Evolutionary conservation across 2,329 filamentous ascomycete species (phyloP), one percentile per base, ranked within the genome.

Genomic region (Xylaria sp.): DNA sequence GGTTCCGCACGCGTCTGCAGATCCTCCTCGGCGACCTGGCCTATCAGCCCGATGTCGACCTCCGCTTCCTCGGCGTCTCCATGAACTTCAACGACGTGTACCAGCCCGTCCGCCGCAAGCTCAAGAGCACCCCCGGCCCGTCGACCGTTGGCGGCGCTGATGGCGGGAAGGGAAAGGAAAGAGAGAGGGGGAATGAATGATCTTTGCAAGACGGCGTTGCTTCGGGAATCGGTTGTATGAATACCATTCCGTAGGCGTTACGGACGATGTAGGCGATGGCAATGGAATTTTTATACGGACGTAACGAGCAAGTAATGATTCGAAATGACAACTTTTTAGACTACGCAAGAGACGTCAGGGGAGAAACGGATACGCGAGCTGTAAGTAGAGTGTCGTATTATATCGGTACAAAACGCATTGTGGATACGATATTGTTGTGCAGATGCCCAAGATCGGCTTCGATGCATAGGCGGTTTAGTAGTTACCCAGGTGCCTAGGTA

Each of bases 21-120:
- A 82, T 93, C 40, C 79, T 99, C 56, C 81, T 99, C 3, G 93
- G 95, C 13, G 96, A 99, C 75, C 77, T 99, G 65, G 90, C 92
- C 8, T 94, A 96, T 77, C 94, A 98, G 77, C 90, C 93, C 0
- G 95, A 99, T 75, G 89, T 93, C 53, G 95, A 99, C 75, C 92
- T 99, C 88, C 85, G 94, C 56, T 98, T 98, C 81, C 79, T 99
- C 67, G 95, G 92, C 38, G 93, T 98, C 47, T 91, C 95, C 40
- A 98, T 99, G 92, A 99, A 98, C 78, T 99, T 98, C 78, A 99
- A 99, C 77, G 94, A 98, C 74, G 91, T 96, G 25, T 98, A 98
- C 76, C 86, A 91, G 76, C 91, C 92, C 13, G 85, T 88, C 44
- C 83, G 88, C 70, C 85, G 88, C 74, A 87, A 88, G 77, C 78